phyloP scores from a whole-genome alignment of 257 asterid genomes.

The Anisodus acutangulus region DNA sequence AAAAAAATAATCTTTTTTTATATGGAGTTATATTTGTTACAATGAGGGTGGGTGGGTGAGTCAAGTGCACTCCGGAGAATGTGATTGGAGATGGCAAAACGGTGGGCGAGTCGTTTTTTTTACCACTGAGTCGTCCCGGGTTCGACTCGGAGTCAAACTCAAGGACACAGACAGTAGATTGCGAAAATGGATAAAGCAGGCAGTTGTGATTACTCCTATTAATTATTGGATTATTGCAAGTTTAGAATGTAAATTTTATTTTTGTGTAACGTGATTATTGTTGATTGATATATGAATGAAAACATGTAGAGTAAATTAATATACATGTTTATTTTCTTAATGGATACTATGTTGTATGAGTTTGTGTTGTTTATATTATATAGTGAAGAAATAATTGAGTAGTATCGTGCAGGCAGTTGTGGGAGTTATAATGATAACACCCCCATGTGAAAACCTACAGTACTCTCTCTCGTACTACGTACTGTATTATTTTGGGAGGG shows the following conservation, averaged over 20 bases:
- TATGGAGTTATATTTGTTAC: background rate
- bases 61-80: conserved; percentile 12
- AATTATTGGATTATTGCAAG: background rate
- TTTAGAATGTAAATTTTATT: conserved; percentile 7
- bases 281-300: conserved; percentile 34
- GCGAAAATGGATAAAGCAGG: background rate
- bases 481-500: too few species aligned
- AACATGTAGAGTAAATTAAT: conserved; percentile 31
- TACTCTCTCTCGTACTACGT: background rate
- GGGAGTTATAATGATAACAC: conserved; percentile 40
- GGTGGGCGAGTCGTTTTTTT: conserved; percentile 46
- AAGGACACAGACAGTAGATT: background rate
- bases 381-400: conserved; percentile 33
- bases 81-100: conserved; percentile 62
- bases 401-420: conserved; percentile 49
- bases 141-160: conserved; percentile 39
- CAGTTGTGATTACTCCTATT: background rate
- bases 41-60: background rate
- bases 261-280: conserved; percentile 15
- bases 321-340: background rate
- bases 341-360: background rate
- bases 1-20: background rate
- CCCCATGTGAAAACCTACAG: conserved; percentile 41
- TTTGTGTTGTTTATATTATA: background rate
- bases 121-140: conserved; percentile 68